Base-by-base conservation (phyloP, 2,329 filamentous ascomycete genomes). In the Alternaria dauci region DNA sequence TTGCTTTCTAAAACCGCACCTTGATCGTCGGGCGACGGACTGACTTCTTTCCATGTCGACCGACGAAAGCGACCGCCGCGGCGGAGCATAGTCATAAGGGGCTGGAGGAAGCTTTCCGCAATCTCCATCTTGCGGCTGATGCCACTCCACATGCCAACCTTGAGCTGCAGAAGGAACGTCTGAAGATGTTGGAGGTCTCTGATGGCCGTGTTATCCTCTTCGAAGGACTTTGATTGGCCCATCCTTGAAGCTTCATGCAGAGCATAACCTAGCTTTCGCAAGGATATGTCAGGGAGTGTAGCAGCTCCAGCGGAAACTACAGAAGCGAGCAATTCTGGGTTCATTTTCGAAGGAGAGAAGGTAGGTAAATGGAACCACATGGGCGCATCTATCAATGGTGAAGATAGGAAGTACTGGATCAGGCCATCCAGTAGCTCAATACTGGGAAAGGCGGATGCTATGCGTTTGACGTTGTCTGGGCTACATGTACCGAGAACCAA, bases 351-450 rank as follows among this genome's bases (percentile, higher is more conserved):
- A 8, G 88, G 80, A 2, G 81, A 82, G 39, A 90, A 85, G 0
- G 86, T 87, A 1, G 86, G 83, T 46, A 87, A 83, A 74, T 91
- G 88, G 58, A 91, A 84, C 81, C 84, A 90, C 46, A 82, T 81
- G 47, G 85, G 86, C 0, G 88, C 81, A 60, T 87, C 82, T 47
- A 87, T 83, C 26, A 82, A 78, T 43, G 88, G 85, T 1, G 82
- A 82, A 1, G 85, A 84, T 20, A 89, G 77, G 61, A 86, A 90
- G 61, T 86, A 84, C 60, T 89, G 86, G 12, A 89, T 81, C 56
- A 90, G 79, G 9, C 84, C 86, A 66, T 90, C 88, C 61, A 90
- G 79, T 14, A 87, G 74, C 23, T 87, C 84, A 18, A 86, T 82
- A 1, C 86, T 87, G 0, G 88, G 87, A 63, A 91, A 91, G 0